These are phyloP conservation scores for Naematelia encephala DNA, from an alignment of 768 basidiomycete genomes.

Conservation along the genomic window DNA sequence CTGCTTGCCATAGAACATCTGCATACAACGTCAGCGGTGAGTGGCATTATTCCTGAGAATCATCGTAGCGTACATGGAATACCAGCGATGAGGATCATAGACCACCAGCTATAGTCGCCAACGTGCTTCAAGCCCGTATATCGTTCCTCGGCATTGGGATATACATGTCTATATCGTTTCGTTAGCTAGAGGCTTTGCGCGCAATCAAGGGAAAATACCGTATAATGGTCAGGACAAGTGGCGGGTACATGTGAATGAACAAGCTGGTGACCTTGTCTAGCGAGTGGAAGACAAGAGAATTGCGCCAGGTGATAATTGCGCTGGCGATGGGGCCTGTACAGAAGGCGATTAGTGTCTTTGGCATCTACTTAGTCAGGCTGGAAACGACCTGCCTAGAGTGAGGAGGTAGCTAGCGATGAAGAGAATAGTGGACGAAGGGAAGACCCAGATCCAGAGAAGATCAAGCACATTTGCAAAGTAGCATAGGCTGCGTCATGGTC, in stretches of 20 bases:
- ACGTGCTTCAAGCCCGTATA: slow-evolving; percentile 80
- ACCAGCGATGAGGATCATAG: slow-evolving; percentile 72
- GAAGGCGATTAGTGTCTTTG: background rate
- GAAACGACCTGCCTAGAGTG: slow-evolving; percentile 61
- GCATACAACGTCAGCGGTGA: slow-evolving; percentile 8
- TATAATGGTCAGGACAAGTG: slow-evolving; percentile 86
- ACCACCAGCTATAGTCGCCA: slow-evolving; percentile 66
- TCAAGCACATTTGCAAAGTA: slow-evolving; percentile 91
- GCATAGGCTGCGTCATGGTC: slow-evolving; percentile 56
- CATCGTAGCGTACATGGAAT: slow-evolving; percentile 85
- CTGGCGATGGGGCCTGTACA: slow-evolving; percentile 71
- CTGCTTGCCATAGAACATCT: slow-evolving; percentile 89
- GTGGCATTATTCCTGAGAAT: too few species aligned
- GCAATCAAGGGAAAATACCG: slow-evolving; percentile 22
- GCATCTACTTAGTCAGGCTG: background rate
- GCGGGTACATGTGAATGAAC: slow-evolving; percentile 87
- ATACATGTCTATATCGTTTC: slow-evolving; percentile 66
- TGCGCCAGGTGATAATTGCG: slow-evolving; percentile 97
- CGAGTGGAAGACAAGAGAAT: slow-evolving; percentile 96
- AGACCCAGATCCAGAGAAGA: slow-evolving; percentile 84
- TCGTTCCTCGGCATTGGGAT: slow-evolving; percentile 69
- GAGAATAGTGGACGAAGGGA: slow-evolving; percentile 70
- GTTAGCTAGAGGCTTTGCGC: background rate
- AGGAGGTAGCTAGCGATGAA: slow-evolving; percentile 92
- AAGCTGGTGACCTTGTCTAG: slow-evolving; percentile 92